Evolutionary conservation across 2,329 filamentous ascomycete species (phyloP).

Genomic region (Aureobasidium sp.): DNA sequence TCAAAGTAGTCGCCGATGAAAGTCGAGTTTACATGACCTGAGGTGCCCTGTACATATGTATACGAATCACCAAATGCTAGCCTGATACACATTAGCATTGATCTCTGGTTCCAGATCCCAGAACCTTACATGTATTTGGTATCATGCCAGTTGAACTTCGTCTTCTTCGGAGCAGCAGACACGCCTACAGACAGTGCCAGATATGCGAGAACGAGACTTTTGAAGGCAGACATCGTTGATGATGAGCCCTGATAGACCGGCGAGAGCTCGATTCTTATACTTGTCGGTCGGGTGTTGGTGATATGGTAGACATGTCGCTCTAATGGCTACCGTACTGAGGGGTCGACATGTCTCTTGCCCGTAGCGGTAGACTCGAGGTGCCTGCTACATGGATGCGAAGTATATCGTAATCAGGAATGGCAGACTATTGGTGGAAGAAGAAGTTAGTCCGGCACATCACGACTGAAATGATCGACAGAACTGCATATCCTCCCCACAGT

Average conservation of each 20-base stretch:
- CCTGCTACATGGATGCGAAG: not conserved
- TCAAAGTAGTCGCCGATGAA: slow-evolving; percentile 50
- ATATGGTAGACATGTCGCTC: not conserved
- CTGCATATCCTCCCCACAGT: slow-evolving; percentile 4
- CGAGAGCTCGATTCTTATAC: not conserved
- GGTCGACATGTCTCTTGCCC: not conserved
- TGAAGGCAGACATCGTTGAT: not conserved
- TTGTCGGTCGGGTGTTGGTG: not conserved
- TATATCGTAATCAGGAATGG: not conserved
- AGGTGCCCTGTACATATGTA: slow-evolving; percentile 48
- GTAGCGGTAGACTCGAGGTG: not conserved
- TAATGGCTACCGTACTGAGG: not conserved
- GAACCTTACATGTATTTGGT: slow-evolving; percentile 15
- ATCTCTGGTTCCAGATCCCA: not conserved
- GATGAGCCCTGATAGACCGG: not conserved
- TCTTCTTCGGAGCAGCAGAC: slow-evolving; percentile 14
- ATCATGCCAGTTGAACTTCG: slow-evolving; percentile 16
- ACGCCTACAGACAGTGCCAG: not conserved
- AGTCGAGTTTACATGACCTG: slow-evolving; percentile 45
- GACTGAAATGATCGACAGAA: not conserved
- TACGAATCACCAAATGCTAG: slow-evolving; percentile 48
- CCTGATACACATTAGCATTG: slow-evolving; percentile 19
- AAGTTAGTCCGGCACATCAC: not conserved
- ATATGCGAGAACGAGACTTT: not conserved
- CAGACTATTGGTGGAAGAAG: slow-evolving; percentile 6